Evolutionary conservation across 2,329 filamentous ascomycete species (phyloP).

Genomic region (Aaosphaeria arxii): DNA sequence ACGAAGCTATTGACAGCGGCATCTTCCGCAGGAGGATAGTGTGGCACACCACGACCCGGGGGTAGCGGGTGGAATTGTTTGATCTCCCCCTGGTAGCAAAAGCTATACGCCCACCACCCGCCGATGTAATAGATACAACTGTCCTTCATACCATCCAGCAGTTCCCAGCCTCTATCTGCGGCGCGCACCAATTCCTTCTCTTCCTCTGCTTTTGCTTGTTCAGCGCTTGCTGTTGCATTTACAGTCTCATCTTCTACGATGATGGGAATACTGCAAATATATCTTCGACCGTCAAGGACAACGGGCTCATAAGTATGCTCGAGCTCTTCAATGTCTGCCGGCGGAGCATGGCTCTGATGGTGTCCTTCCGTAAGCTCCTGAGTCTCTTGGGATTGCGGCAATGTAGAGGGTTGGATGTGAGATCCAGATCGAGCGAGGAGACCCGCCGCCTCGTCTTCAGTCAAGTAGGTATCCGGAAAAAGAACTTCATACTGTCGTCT

Average conservation of each 20-base stretch:
- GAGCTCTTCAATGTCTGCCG: conserved; percentile 18
- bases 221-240: conserved; percentile 64
- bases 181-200: conserved; percentile 77
- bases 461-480: conserved; percentile 70
- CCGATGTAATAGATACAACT: conserved; percentile 79
- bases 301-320: conserved; percentile 67
- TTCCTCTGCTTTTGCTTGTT: conserved; percentile 69
- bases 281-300: conserved; percentile 65
- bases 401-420: conserved; percentile 22
- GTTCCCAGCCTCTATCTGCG: conserved; percentile 73
- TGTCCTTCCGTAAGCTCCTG: conserved; percentile 33
- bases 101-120: conserved; percentile 95
- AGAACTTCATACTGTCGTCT: conserved; percentile 69
- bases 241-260: conserved; percentile 54
- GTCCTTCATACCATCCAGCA: conserved; percentile 73
- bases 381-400: conserved; percentile 30
- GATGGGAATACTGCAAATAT: conserved; percentile 80
- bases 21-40: conserved; percentile 73
- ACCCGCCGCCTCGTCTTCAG: conserved; percentile 65
- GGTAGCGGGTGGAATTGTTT: conserved; percentile 87
- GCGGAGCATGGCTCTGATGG: conserved; percentile 12
- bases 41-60: conserved; percentile 62
- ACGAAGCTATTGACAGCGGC: conserved; percentile 72
- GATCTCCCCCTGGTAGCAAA: conserved; percentile 85
- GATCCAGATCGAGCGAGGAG: conserved; percentile 46